A percentile compares a stretch with the other conserved stretches of the same genome.
These are phyloP conservation scores for Lipomyces orientalis DNA, from an alignment of 805 yeast genomes.

Conservation along the genomic window DNA sequence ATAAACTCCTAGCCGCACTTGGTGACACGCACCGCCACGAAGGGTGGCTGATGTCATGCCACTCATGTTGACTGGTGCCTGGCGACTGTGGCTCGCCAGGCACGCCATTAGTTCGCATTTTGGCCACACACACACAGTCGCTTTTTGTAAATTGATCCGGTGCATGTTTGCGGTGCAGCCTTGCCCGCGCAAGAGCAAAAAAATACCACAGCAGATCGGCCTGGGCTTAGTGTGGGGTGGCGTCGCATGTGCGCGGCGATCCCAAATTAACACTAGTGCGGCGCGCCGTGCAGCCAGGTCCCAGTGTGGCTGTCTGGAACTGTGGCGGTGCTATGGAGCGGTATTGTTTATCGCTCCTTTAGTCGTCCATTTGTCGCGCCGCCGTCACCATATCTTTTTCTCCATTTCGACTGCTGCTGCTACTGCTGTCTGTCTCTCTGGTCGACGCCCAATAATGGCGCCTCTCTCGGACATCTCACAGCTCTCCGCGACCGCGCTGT, in stretches of 20 bases:
- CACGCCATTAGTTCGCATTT: neutral
- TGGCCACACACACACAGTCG: no score
- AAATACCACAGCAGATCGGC: no score
- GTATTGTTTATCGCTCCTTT: neutral
- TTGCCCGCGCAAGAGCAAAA: neutral
- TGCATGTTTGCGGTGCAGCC: no score
- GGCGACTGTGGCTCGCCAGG: neutral
- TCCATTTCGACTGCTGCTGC: neutral
- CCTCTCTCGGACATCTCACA: constrained; percentile 46
- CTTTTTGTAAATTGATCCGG: no score
- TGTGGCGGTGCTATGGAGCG: neutral
- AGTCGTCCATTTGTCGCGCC: neutral
- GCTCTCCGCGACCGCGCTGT: constrained; percentile 46
- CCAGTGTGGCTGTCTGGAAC: neutral
- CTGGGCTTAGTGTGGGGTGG: no score
- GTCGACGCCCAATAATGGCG: constrained; percentile 28
- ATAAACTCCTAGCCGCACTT: neutral
- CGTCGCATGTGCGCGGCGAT: no score
- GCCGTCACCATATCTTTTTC: neutral
- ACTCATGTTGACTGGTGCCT: neutral
- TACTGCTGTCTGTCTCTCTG: neutral
- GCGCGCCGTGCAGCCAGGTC: no score
- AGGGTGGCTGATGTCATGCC: neutral
- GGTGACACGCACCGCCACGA: neutral
- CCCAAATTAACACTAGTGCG: no score